Evolutionary conservation across 2,329 filamentous ascomycete species (phyloP).

Genomic region (Harringtonia lauricola): DNA sequence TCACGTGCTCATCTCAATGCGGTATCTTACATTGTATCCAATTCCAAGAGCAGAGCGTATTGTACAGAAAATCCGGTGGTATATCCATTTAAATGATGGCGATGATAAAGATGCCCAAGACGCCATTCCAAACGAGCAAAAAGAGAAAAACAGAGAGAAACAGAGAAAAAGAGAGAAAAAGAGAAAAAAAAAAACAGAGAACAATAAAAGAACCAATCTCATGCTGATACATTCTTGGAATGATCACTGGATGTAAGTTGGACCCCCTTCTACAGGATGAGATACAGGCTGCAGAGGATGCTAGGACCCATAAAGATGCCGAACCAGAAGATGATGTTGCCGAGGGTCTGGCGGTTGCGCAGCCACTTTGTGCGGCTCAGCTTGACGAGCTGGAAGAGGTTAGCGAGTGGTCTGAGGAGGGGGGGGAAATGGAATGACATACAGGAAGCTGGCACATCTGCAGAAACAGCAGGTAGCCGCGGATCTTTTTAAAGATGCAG

Average conservation of each 20-base stretch:
- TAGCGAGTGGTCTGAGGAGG: no score
- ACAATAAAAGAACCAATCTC: no score
- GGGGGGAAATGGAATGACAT: conserved; percentile 11
- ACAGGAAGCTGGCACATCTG: conserved; percentile 65
- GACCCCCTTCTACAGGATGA: conserved; percentile 33
- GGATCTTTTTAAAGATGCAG: conserved; percentile 67
- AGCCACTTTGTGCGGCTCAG: conserved; percentile 58
- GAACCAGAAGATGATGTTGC: conserved; percentile 69
- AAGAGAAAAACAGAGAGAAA: not conserved
- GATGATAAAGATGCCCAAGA: no score
- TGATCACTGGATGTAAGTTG: no score
- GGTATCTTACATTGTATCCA: no score
- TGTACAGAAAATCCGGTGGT: no score
- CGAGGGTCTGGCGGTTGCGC: conserved; percentile 48
- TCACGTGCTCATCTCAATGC: no score
- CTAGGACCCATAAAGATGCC: conserved; percentile 70
- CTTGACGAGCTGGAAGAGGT: conserved; percentile 38
- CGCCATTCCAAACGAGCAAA: not conserved
- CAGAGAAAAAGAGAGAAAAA: not conserved
- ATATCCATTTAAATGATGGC: no score
- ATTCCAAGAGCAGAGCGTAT: no score
- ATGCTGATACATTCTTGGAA: no score
- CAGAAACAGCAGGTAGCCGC: conserved; percentile 61
- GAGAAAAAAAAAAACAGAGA: not conserved
- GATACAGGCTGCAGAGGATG: conserved; percentile 48